These are phyloP conservation scores for Vigna unguiculata DNA, from an alignment of 306 rosid species.

Conservation along the genomic window DNA sequence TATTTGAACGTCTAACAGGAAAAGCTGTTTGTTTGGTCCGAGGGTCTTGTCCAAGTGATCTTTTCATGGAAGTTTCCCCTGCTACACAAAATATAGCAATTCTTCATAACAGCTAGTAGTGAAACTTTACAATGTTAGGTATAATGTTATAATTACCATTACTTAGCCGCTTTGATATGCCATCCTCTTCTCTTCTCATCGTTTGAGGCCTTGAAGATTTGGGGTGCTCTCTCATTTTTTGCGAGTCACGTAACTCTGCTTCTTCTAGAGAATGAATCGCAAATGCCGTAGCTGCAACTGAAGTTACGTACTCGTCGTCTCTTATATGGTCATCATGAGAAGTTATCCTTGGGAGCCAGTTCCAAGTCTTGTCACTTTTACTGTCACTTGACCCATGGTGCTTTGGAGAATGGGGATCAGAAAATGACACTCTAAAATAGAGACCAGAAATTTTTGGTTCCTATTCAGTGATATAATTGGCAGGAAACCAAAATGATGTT, in stretches of 20 bases:
- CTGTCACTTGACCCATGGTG: conserved; percentile 40
- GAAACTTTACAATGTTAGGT: not conserved
- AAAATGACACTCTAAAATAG: conserved; percentile 53
- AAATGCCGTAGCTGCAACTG: conserved; percentile 68
- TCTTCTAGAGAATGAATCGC: conserved; percentile 68
- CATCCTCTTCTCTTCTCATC: conserved; percentile 45
- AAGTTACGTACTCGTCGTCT: conserved; percentile 60
- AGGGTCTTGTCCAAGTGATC: conserved; percentile 16
- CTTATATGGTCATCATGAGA: conserved; percentile 43
- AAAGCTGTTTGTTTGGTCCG: not conserved
- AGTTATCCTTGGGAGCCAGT: conserved; percentile 37
- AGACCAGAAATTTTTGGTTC: not conserved
- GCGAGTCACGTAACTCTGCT: conserved; percentile 45
- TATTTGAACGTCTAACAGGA: conserved; percentile 45
- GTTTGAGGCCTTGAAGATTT: conserved; percentile 48
- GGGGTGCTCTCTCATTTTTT: conserved; percentile 44
- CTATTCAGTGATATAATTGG: not conserved
- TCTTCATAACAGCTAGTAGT: conserved; percentile 9
- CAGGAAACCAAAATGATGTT: conserved; percentile 2
- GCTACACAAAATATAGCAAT: conserved; percentile 35
- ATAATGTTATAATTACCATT: conserved; percentile 36
- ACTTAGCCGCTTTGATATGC: conserved; percentile 37
- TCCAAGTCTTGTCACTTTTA: conserved; percentile 35
- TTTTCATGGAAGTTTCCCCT: conserved; percentile 59
- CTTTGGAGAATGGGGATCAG: conserved; percentile 44